Evolutionary conservation across 352 stramenopile genomes (phyloP), one percentile per base, ranked within the genome.

Genomic region (Globisporangium barbulae): DNA sequence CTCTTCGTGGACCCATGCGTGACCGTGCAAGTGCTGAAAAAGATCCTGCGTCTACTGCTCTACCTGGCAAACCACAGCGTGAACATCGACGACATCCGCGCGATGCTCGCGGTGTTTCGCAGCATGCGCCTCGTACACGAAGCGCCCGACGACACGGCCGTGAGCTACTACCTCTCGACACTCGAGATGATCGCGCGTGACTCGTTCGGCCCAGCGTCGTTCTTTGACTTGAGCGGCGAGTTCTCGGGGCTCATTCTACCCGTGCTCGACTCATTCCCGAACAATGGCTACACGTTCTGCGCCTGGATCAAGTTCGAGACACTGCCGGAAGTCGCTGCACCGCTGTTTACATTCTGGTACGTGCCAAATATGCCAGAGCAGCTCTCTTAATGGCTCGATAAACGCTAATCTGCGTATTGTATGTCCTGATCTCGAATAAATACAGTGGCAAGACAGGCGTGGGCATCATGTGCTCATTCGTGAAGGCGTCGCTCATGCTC

Each of bases 181-280:
- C 74, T 94, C 54, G 85, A 94, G 70, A 91, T 94, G 82, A 92
- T 94, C 55, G 85, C 85, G 39, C 78, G 85, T 31, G 85, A 92
- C 53, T 91, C 84, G 64, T 90, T 92, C 41, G 85, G 85, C 0
- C 85, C 85, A 7, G 78, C 81, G 25, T 90, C 80, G n/a, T 94
- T 91, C 65, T 91, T 94, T 50, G 85, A 94, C 47, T 68, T 94
- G 2, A 93, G 81, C 41, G 85, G 84, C 55, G 81, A 93, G 42
- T 89, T 79, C 44, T 94, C 85, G 19, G 85, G 85, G 0, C 71
- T 94, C 1, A 61, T 91, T 2, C 62, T 94, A 54, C 82, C 83
- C 0, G 75, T 89, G 31, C 66, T 93, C 21, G 83, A 90, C 45
- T 71, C 76, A 1, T 94, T 94, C 54, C 85, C 85, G 5, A 86